Evolutionary conservation across 2,329 filamentous ascomycete genomes (phyloP).

Genomic region (Fusarium succisae): DNA sequence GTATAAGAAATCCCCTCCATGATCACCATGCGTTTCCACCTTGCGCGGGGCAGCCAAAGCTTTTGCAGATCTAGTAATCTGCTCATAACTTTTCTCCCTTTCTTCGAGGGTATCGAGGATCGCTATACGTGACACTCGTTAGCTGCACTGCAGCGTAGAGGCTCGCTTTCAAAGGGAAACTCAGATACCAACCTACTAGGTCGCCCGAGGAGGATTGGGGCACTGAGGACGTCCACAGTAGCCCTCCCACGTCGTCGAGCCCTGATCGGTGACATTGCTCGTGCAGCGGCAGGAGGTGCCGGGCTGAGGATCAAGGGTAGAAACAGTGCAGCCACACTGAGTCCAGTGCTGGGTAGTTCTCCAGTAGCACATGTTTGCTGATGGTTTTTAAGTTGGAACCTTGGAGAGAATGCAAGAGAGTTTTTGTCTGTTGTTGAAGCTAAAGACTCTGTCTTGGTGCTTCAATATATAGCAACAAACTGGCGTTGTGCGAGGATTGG

Average conservation of each 20-base stretch:
- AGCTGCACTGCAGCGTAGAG: conserved; percentile 10
- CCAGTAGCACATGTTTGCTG: conserved; percentile 49
- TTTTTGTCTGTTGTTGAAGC: background rate
- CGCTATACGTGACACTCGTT: conserved; percentile 18
- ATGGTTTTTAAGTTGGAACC: background rate
- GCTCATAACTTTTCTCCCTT: conserved; percentile 39
- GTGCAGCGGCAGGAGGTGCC: conserved; percentile 43
- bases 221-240: conserved; percentile 46
- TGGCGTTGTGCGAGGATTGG: conserved; percentile 22
- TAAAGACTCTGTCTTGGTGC: background rate
- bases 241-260: conserved; percentile 45
- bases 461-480: conserved; percentile 27
- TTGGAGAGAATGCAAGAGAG: background rate
- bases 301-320: conserved; percentile 40
- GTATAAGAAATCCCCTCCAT: conserved; percentile 7
- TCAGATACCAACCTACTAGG: conserved; percentile 40
- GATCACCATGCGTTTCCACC: background rate
- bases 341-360: conserved; percentile 45
- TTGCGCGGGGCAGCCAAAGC: background rate
- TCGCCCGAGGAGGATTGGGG: conserved; percentile 42
- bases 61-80: background rate
- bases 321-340: conserved; percentile 45
- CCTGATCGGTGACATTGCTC: conserved; percentile 40
- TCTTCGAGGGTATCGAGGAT: conserved; percentile 35
- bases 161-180: conserved; percentile 7